Base-by-base conservation (phyloP, 371 early-diverging fungal species). In the Rhizopus delemar region DNA sequence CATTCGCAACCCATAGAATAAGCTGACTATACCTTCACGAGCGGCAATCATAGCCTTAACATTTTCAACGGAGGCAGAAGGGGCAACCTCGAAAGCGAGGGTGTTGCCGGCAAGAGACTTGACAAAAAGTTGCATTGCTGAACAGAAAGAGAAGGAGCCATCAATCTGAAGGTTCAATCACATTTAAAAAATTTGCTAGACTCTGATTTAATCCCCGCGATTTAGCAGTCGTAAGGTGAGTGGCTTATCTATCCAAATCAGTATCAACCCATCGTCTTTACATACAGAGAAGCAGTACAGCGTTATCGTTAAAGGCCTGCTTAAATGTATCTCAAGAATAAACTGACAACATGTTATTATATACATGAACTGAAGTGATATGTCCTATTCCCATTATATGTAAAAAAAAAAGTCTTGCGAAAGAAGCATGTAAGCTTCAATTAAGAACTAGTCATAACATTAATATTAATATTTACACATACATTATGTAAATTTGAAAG, bases 31-130 rank as follows among this genome's bases (percentile, higher is more conserved):
- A 80, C 89, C 91, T 82, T 96, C 95, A 80, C 94, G 94, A 70
- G 88, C 90, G 75, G 93, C 93, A 72, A 94, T 92, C 86, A 90
- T 90, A 62, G 83, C 77, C 87, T 92, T 94, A 77, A 94, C 91
- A 74, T 84, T 86, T 70, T 84, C 88, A 75, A 95, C 90, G 67
- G 92, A 89, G 71, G 89, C 88, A 55, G 80, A 59, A 51, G 84
- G 68, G 63, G 89, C 80, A 59, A 88, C 91, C 77, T 95, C 91
- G 61, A 92, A 80, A 63, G 93, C 91, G 70, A 93, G 89, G 77
- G 93, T 91, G 86, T 91, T 89, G 65, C 91, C 93, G 66, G 89
- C 86, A 64, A 90, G 85, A 70, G 90, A 90, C 86, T 93, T 92
- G 66, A 93, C 92, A 76, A 92, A 93, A 71, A 92, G 85, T 75